A percentile compares a stretch with the other conserved stretches of the same genome.
These are phyloP conservation scores for Colletotrichum lentis DNA, from an alignment of 2,329 filamentous ascomycete genomes.

Conservation along the genomic window DNA sequence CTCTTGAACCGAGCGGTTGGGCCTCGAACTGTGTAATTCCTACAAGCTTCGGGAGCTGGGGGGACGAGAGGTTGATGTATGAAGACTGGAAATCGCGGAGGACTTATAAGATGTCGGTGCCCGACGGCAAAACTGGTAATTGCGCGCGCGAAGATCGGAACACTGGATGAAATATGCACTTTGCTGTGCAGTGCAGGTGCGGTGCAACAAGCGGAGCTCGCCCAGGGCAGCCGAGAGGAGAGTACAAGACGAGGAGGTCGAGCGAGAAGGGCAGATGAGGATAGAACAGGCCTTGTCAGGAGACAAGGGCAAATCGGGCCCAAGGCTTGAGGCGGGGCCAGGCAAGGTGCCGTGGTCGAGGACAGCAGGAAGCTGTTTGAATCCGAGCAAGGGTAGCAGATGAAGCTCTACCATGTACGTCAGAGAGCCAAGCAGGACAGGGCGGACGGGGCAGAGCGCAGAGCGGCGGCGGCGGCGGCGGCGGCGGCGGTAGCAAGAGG, in stretches of 20 bases:
- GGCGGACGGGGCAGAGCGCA: conserved; percentile 29
- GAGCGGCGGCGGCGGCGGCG: conserved; percentile 6
- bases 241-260: conserved; percentile 24
- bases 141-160: conserved; percentile 30
- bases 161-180: conserved; percentile 31
- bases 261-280: conserved; percentile 21
- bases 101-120: conserved; percentile 37
- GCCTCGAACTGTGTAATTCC: conserved; percentile 27
- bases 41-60: conserved; percentile 32
- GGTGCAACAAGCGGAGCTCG: conserved; percentile 11
- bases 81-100: conserved; percentile 15
- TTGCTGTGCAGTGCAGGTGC: conserved; percentile 2
- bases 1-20: conserved; percentile 33
- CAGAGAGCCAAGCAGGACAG: conserved; percentile 33
- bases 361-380: conserved; percentile 35
- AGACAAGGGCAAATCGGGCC: conserved; percentile 31
- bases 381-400: conserved; percentile 33
- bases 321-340: conserved; percentile 30
- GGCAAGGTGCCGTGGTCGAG: conserved; percentile 36
- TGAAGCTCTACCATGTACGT: conserved; percentile 37
- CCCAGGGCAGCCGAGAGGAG: conserved; percentile 26
- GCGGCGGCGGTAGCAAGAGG: background rate
- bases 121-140: conserved; percentile 36
- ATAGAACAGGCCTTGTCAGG: conserved; percentile 27
- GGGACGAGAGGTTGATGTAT: background rate